Evolutionary conservation across 2,329 filamentous ascomycete species (phyloP), one percentile per base, ranked within the genome.

Genomic region (Colletotrichum sublineola): DNA sequence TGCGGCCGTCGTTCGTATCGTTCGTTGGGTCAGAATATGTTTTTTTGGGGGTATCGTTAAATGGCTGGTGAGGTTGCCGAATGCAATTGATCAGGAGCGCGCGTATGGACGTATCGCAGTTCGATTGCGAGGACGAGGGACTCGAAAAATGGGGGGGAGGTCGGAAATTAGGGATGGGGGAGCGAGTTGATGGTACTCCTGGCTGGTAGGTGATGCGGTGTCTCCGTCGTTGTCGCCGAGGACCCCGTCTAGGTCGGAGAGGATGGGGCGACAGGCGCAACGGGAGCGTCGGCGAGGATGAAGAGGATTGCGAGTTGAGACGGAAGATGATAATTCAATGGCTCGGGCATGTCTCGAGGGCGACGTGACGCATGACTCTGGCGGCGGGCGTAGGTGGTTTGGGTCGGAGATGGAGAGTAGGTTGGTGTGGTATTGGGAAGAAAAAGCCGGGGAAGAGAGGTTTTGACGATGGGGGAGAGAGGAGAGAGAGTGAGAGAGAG

Each of bases 271-370:
- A 44, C 29, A 18, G 52, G 24, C 46, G 55, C 40, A 42, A 62
- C 42, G 52, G 55, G 14, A 67, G 55, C 55, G 55, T 55, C 50
- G 42, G 56, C 77, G 74, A 78, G 80, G 75, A 75, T 71, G 73
- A 77, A 76, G 71, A 79, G 80, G 75, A 73, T 80, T 74, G 77
- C 79, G 64, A 63, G 24, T 72, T 65, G 79, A 80, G 67, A 77
- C 55, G 50, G 36, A 61, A 77, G 44, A 78, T 76, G 73, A 79
- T 52, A 58, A 50, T 56, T 73, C 71, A 71, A 71, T 71, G 71
- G 67, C 44, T 70, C 57, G 56, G 40, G 56, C 67, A 71, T 65
- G 71, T 73, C 67, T 71, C 62, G 69, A 57, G 53, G 63, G 62
- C 67, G 67, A 66, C 40, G 67, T 61, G 40, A 55, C 44, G 60